Conservation (phyloP, 2,329 filamentous ascomycete genomes). For the Cordyceps cateniannulata region DNA sequence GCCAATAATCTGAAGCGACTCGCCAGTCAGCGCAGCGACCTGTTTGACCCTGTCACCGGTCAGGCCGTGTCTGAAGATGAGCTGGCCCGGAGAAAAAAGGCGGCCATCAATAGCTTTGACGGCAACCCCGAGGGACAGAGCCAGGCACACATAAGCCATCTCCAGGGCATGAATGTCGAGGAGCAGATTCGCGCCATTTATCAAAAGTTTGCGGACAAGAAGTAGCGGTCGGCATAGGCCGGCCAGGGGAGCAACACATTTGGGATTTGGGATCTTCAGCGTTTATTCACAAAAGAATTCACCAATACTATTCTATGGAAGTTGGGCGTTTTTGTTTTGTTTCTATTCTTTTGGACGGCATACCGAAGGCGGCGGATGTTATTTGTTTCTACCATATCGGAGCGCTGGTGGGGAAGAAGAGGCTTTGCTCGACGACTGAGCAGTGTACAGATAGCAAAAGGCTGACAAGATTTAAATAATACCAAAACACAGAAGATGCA, state of each 20-base stretch:
- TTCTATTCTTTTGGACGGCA: background rate
- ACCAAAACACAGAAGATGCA: background rate
- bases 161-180: conserved; percentile 70
- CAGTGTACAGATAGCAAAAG: conserved; percentile 3
- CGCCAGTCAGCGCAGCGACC: conserved; percentile 77
- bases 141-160: conserved; percentile 46
- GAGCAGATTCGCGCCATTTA: conserved; percentile 70
- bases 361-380: conserved; percentile 1
- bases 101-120: conserved; percentile 59
- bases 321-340: conserved; percentile 3
- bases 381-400: background rate
- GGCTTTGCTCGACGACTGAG: background rate
- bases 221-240: conserved; percentile 19
- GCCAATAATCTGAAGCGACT: conserved; percentile 94
- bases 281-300: background rate
- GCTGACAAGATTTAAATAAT: background rate
- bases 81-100: conserved; percentile 66
- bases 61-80: conserved; percentile 67
- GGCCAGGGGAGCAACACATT: no score
- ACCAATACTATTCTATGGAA: background rate
- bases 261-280: background rate
- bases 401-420: background rate
- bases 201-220: conserved; percentile 43
- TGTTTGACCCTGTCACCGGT: conserved; percentile 72
- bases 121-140: conserved; percentile 55